Evolutionary conservation across 805 yeast species (phyloP), one percentile per base, ranked within the genome.

Genomic region (Pichia kluyveri): DNA sequence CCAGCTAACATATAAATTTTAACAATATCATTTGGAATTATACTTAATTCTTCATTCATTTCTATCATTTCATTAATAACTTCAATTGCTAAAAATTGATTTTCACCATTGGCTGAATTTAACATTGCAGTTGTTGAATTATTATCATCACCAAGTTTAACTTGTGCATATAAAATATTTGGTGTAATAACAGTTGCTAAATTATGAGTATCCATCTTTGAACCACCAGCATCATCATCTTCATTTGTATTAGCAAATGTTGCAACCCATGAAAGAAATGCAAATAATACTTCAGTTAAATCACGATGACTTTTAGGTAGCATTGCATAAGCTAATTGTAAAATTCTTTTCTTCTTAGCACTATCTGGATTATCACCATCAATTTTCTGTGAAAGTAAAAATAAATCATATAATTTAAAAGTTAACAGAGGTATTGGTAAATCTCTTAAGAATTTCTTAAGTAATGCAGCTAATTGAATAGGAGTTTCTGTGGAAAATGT

Each of bases 151-250:
- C 8, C 17, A 26, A 39, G 37, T 17, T 36, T 76, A 1, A 83
- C 66, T 34, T 9, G 17, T 7, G 15, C 37, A 56, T 83, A 83
- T 39, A 95, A 70, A 41, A 93, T 82, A 59, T 90, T 93, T 1
- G 99, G 99, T 0, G 97, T 86, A 44, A 93, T 75, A 3, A 93
- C 99, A 0, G 98, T 93, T 2, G 99, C 96, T 53, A 93, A 72
- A 63, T 93, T 93, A 61, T 89, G 96, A 34, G 86, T 79, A 62
- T 91, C 97, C 99, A 93, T 93, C 68, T 91, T 93, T 4, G 97
- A 88, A 0, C 93, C 93, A 27, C 81, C 78, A 55, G 86, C 90
- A 56, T 88, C 95, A 59, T 89, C 97, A 23, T 80, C 78, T 56
- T 86, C 90, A 57, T 88, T 95, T 59, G 90, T 79, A 56, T 87